phyloP scores from a whole-genome alignment of 2,329 filamentous ascomycete species.

The Fusarium protoensiforme region DNA sequence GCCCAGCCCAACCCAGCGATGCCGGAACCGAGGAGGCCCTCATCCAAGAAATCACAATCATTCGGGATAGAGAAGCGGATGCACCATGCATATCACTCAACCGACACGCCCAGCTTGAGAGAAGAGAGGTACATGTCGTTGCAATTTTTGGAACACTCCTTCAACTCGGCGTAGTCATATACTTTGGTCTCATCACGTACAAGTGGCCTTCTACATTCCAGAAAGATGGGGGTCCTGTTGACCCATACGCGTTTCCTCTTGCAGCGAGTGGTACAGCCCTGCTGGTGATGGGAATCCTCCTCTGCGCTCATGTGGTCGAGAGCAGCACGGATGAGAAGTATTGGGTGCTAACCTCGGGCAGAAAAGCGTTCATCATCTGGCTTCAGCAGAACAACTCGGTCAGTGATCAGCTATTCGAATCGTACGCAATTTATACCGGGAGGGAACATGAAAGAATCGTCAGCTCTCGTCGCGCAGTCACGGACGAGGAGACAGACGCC shows the following conservation, averaged over 20 bases:
- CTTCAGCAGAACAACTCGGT: not conserved
- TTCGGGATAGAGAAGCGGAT: not conserved
- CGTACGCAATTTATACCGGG: not conserved
- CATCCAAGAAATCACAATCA: not conserved
- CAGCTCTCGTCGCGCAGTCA: not conserved
- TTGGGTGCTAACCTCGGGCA: not conserved
- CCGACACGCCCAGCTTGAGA: not conserved
- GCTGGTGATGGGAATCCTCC: conserved; percentile 39
- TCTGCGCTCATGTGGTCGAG: conserved; percentile 48
- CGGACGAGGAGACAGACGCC: not conserved
- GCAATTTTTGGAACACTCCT: not conserved
- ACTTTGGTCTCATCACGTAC: not conserved
- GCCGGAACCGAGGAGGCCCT: not conserved
- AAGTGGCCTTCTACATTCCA: not conserved
- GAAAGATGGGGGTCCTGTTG: not conserved
- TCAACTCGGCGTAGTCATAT: not conserved
- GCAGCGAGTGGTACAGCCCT: conserved; percentile 41
- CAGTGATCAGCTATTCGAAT: not conserved
- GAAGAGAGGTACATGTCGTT: not conserved
- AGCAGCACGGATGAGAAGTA: conserved; percentile 41
- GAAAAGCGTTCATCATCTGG: not conserved
- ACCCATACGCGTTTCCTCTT: conserved; percentile 41
- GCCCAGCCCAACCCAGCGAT: not conserved
- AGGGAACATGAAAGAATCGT: not conserved
- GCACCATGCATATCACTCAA: not conserved